Evolutionary conservation across 1,284 basidiomycete genomes (phyloP).

Genomic region (Cutaneotrichosporon sp.): DNA sequence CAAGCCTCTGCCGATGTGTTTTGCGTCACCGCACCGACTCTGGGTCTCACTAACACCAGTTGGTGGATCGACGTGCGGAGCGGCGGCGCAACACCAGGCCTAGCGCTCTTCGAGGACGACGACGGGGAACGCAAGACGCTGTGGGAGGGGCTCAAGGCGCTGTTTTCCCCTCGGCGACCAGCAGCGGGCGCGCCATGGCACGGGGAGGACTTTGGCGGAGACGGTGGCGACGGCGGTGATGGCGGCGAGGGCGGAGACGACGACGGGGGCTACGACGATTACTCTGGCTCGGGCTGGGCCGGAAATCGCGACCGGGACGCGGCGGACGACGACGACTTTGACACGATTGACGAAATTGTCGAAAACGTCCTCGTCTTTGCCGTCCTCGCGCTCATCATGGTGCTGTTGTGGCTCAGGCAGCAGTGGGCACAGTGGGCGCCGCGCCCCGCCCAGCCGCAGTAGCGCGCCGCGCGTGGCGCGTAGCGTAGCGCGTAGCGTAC

Average conservation of each 20-base stretch:
- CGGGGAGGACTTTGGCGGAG: too few relatives aligned
- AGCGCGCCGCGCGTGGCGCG: neutral
- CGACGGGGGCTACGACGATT: constrained; percentile 17
- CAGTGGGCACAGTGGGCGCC: constrained; percentile 1
- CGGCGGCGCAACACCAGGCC: constrained; percentile 36
- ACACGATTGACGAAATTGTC: constrained; percentile 26
- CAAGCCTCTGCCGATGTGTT: too few relatives aligned
- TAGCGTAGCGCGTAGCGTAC: too few relatives aligned
- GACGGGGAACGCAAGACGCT: constrained; percentile 16
- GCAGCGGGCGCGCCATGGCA: too few relatives aligned
- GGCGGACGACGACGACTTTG: constrained; percentile 7
- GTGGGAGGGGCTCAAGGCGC: constrained; percentile 34
- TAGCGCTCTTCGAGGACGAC: constrained; percentile 35
- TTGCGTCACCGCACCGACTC: too few relatives aligned
- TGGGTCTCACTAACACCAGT: constrained; percentile 18
- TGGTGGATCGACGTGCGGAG: constrained; percentile 42
- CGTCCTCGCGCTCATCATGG: constrained; percentile 14
- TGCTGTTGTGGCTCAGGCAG: constrained; percentile 15
- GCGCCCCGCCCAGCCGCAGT: neutral
- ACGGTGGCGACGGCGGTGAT: constrained; percentile 5
- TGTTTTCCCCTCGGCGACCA: constrained; percentile 19
- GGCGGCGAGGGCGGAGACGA: constrained; percentile 13
- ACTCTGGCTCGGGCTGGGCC: constrained; percentile 21
- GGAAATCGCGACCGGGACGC: neutral
- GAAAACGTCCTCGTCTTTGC: neutral